Percentiles rank a stretch among this genome's conserved stretches.
phyloP scores from a whole-genome alignment of 192 early-diverging fungal species.

The Coemansia sp. region DNA sequence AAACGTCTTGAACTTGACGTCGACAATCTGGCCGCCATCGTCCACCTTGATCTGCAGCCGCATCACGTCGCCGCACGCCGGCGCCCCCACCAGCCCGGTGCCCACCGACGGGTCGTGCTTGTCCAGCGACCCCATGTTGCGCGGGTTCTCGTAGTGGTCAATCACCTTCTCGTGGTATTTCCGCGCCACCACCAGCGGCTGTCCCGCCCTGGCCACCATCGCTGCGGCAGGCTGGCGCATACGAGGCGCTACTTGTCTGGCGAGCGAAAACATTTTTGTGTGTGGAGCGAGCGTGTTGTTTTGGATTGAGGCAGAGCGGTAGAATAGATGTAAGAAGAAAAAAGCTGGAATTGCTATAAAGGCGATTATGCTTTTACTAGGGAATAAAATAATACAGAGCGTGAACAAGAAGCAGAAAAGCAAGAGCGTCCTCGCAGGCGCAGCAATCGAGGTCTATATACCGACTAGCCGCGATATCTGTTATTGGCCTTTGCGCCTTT shows the following conservation, averaged over 20 bases:
- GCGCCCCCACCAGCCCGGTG: constrained; percentile 91
- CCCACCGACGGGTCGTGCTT: constrained; percentile 87
- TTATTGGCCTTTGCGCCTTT: neutral
- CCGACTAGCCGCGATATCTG: no score
- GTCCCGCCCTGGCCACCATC: constrained; percentile 3
- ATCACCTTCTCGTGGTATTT: constrained; percentile 71
- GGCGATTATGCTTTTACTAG: no score
- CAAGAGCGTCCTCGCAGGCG: no score
- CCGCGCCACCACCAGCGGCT: constrained; percentile 14
- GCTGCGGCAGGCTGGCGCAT: constrained; percentile 19
- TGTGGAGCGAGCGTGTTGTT: neutral
- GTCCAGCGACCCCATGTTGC: constrained; percentile 92
- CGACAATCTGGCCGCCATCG: constrained; percentile 87
- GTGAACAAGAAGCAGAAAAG: neutral
- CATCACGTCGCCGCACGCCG: constrained; percentile 89
- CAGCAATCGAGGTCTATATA: no score
- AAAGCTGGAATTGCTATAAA: no score
- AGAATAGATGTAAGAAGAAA: constrained; percentile 1
- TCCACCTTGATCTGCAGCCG: constrained; percentile 97
- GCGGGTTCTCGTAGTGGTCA: constrained; percentile 95
- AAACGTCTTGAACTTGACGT: constrained; percentile 99
- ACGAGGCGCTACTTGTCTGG: constrained; percentile 17
- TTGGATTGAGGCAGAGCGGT: neutral
- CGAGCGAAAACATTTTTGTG: constrained; percentile 27
- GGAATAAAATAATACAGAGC: neutral